Evolutionary conservation across 2,329 filamentous ascomycete genomes (phyloP).

Genomic region (Lecanoromycetidae sp.): DNA sequence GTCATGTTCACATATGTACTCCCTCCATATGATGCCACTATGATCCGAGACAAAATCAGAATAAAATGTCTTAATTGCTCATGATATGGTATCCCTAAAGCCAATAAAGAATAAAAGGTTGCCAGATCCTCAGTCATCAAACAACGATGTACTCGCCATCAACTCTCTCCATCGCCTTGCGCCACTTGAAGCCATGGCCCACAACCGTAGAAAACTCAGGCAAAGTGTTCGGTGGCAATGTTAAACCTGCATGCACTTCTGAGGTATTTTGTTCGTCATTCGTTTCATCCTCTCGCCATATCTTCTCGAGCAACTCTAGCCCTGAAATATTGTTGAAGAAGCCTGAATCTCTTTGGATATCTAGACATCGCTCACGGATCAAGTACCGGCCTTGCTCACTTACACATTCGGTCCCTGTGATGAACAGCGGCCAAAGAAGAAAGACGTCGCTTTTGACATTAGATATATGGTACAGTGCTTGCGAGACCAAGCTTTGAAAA

Average conservation of each 20-base stretch:
- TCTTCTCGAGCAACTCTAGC: constrained; percentile 69
- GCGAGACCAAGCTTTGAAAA: constrained; percentile 71
- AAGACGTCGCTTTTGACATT: constrained; percentile 77
- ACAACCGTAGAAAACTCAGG: constrained; percentile 2
- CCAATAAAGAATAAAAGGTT: too few relatives aligned
- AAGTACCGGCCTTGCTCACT: constrained; percentile 66
- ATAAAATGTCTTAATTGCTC: too few relatives aligned
- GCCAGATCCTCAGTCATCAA: too few relatives aligned
- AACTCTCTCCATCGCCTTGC: constrained; percentile 18
- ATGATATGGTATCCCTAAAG: too few relatives aligned
- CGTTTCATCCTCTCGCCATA: constrained; percentile 45
- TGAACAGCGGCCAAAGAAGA: constrained; percentile 83
- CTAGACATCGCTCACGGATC: constrained; percentile 66
- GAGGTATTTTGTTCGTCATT: constrained; percentile 4
- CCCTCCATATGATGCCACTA: too few relatives aligned
- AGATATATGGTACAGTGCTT: constrained; percentile 72
- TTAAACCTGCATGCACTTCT: constrained; percentile 1
- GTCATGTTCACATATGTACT: too few relatives aligned
- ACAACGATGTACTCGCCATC: constrained; percentile 20
- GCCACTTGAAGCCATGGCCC: constrained; percentile 16
- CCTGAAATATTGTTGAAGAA: constrained; percentile 90
- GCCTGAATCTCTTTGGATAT: constrained; percentile 77
- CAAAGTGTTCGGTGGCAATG: constrained; percentile 3
- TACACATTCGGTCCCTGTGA: constrained; percentile 79
- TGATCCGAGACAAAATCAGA: too few relatives aligned